Conservation (phyloP, 352 stramenopile species). For the Globisporangium sylvaticum region DNA sequence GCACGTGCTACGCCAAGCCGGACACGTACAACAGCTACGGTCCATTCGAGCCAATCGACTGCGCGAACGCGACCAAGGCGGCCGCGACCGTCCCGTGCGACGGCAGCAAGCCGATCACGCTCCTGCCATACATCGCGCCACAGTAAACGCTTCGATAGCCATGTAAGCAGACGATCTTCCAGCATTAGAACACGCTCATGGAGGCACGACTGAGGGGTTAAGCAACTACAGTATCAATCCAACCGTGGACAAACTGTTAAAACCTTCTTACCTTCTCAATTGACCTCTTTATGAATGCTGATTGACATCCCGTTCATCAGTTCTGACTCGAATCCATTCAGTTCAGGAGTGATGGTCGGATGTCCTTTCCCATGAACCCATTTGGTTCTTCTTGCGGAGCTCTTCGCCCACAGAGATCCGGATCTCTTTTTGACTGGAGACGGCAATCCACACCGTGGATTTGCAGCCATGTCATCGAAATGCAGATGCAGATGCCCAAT, state of each 20-base stretch:
- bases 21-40: not conserved
- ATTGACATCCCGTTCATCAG: not conserved
- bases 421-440: not conserved
- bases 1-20: conserved; percentile 57
- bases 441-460: not conserved
- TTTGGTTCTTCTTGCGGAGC: not conserved
- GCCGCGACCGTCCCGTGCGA: conserved; percentile 5
- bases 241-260: too few species aligned
- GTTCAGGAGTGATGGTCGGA: not conserved
- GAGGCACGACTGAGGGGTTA: too few species aligned
- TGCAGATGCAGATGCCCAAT: too few species aligned
- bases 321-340: conserved; percentile 4
- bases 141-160: not conserved
- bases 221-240: too few species aligned
- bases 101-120: conserved; percentile 7
- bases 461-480: too few species aligned
- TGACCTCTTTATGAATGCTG: conserved; percentile 1
- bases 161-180: not conserved
- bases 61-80: conserved; percentile 11
- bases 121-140: conserved; percentile 9
- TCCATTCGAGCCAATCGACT: conserved; percentile 13
- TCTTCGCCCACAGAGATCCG: not conserved
- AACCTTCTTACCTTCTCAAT: not conserved
- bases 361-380: conserved; percentile 5
- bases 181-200: too few species aligned